Evolutionary conservation across 192 early-diverging fungal genomes (phyloP).

Genomic region (Coemansia aciculifera): DNA sequence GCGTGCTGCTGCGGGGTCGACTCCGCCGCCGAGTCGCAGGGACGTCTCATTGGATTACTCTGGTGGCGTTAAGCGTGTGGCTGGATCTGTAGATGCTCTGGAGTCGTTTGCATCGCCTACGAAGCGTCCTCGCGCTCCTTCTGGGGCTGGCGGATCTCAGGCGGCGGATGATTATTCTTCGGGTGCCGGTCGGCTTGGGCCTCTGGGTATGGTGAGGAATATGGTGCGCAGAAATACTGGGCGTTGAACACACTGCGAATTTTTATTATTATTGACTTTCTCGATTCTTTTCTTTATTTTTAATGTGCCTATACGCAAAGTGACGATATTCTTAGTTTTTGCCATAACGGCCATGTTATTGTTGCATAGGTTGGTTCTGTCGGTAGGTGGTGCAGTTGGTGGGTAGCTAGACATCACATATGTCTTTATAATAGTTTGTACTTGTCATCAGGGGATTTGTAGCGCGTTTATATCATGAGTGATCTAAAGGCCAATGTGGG

Average conservation of each 20-base stretch:
- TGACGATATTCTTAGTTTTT: neutral
- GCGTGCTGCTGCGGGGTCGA: slow-evolving; percentile 11
- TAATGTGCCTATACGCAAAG: neutral
- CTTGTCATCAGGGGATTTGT: too few relatives aligned
- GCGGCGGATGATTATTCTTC: neutral
- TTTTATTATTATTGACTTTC: neutral
- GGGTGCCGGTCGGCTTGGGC: neutral
- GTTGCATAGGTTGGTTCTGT: neutral
- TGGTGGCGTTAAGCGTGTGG: slow-evolving; percentile 30
- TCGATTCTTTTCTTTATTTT: neutral
- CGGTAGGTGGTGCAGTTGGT: neutral
- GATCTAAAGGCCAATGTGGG: neutral
- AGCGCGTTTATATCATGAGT: neutral
- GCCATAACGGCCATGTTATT: neutral
- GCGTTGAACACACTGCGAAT: neutral
- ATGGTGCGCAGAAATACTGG: neutral
- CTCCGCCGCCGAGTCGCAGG: neutral
- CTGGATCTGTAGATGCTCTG: neutral
- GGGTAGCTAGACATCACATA: too few relatives aligned
- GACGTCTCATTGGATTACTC: neutral
- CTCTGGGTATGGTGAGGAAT: neutral
- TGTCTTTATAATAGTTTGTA: neutral
- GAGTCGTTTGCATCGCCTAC: slow-evolving; percentile 31
- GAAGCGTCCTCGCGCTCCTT: slow-evolving; percentile 36
- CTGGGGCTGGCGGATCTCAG: neutral